Evolutionary conservation across 192 early-diverging fungal species (phyloP), one percentile per base, ranked within the genome.

Genomic region (Umbelopsis vinacea): DNA sequence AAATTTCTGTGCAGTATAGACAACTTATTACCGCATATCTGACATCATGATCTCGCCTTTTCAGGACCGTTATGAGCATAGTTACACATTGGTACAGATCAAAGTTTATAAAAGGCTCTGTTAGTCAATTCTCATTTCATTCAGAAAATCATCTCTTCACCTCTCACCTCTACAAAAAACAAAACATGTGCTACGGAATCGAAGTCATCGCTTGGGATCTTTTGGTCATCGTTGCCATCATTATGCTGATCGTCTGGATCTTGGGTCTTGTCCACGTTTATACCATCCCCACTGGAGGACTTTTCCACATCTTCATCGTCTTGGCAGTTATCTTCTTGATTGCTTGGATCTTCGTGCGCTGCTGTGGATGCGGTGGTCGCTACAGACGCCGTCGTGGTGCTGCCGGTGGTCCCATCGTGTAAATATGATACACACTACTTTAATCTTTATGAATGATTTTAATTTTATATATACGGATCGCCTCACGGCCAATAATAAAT

Each of bases 191-290:
- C 75, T 45, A 57, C 33, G 52, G 47, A 29, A 73, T 76, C 46
- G 79, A 80, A 78, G 67, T 78, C 66, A 50, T 80, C 52, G 71
- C 76, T 22, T 80, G 75, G 75, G 79, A 80, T 54, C 40, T 66
- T 22, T 53, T 80, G 29, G 66, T 80, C 26, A 21, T 80, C 37
- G 57, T 80, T 33, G 79, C 50, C 67, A 29, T 80, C 40, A 73
- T 80, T 66, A 48, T 80, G 57, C 29, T 80, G 17, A 53, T 77
- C 55, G 43, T 80, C 7, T 80, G 79, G 79, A 71, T 71, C 45
- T 45, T 71, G 19, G 71, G 71, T 55, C 26, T 71, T 19, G 71
- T 71, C 38, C 52, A 55, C 40, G 33, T 71, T 53, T 71, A 71
- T 29, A 71, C 71, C 17, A 52, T 71, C 38, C 71, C 71, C 0